A percentile compares a stretch with the other conserved stretches of the same genome.
Evolutionary conservation across 2,329 filamentous ascomycete species (phyloP).

Genomic region (Hymenoscyphus scutula): DNA sequence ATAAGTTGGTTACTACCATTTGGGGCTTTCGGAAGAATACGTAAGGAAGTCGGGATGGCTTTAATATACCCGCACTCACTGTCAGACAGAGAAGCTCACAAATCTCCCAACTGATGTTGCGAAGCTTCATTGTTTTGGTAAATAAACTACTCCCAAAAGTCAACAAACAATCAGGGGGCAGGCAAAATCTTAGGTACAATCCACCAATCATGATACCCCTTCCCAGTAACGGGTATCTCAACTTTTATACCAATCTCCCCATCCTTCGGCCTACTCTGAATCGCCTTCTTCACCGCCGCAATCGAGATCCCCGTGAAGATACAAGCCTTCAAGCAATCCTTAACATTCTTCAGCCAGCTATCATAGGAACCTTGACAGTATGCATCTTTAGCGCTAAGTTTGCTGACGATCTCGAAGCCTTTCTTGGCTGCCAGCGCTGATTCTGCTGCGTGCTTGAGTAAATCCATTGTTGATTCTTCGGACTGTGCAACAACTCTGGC

Average conservation of each 20-base stretch:
- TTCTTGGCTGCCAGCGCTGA: slow-evolving; percentile 43
- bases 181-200: slow-evolving; percentile 50
- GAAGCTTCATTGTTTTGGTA: too few relatives aligned
- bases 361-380: slow-evolving; percentile 58
- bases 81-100: too few relatives aligned
- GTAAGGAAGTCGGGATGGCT: too few relatives aligned
- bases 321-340: slow-evolving; percentile 64
- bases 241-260: slow-evolving; percentile 41
- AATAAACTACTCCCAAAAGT: too few relatives aligned
- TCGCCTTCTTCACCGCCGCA: slow-evolving; percentile 55
- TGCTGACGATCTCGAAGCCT: slow-evolving; percentile 55
- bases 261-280: slow-evolving; percentile 40
- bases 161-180: not conserved
- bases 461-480: slow-evolving; percentile 35
- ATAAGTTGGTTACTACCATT: too few relatives aligned
- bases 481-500: slow-evolving; percentile 43
- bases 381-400: slow-evolving; percentile 49
- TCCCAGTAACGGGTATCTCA: slow-evolving; percentile 51
- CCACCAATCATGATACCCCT: slow-evolving; percentile 64
- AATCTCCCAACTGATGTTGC: too few relatives aligned
- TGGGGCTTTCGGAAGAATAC: too few relatives aligned
- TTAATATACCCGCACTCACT: too few relatives aligned
- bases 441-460: slow-evolving; percentile 38
- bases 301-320: slow-evolving; percentile 68
- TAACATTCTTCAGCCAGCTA: slow-evolving; percentile 59